These are phyloP conservation scores for Friedmanniomyces simplex DNA, from an alignment of 495 filamentous ascomycete species.

Conservation along the genomic window DNA sequence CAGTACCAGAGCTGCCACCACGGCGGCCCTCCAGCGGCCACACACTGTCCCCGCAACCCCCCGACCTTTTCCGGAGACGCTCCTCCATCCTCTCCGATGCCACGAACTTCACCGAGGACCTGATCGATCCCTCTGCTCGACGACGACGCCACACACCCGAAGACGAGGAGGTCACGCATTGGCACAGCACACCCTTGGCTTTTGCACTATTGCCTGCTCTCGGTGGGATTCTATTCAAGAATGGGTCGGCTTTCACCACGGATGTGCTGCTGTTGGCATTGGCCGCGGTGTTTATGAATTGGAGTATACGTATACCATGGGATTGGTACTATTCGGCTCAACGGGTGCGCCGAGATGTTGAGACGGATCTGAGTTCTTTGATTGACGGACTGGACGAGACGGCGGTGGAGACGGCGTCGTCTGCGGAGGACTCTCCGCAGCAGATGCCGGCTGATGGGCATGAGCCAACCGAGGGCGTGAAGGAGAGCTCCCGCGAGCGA, in stretches of 20 bases:
- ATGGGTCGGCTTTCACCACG: slow-evolving; percentile 72
- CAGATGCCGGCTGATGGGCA: slow-evolving; percentile 28
- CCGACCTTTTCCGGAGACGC: slow-evolving; percentile 6
- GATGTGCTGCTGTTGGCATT: slow-evolving; percentile 72
- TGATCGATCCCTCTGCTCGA: slow-evolving; percentile 16
- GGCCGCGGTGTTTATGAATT: slow-evolving; percentile 80
- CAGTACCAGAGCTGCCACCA: not conserved
- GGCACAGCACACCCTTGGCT: slow-evolving; percentile 67
- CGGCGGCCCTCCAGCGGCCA: not conserved
- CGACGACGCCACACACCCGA: not conserved
- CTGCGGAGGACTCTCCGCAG: slow-evolving; percentile 25
- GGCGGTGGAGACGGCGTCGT: slow-evolving; percentile 24
- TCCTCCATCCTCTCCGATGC: slow-evolving; percentile 17
- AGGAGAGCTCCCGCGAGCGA: not conserved
- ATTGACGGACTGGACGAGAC: slow-evolving; percentile 36
- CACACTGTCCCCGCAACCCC: not conserved
- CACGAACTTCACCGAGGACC: slow-evolving; percentile 6
- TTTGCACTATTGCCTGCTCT: slow-evolving; percentile 78
- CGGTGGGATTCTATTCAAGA: slow-evolving; percentile 72
- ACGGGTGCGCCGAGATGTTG: slow-evolving; percentile 17
- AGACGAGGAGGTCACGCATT: slow-evolving; percentile 44
- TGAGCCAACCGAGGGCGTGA: not conserved
- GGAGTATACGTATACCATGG: slow-evolving; percentile 88
- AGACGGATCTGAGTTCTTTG: slow-evolving; percentile 24
- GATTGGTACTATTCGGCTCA: slow-evolving; percentile 86